phyloP scores from a whole-genome alignment of 2,329 filamentous ascomycete genomes.

The Tolypocladium album region DNA sequence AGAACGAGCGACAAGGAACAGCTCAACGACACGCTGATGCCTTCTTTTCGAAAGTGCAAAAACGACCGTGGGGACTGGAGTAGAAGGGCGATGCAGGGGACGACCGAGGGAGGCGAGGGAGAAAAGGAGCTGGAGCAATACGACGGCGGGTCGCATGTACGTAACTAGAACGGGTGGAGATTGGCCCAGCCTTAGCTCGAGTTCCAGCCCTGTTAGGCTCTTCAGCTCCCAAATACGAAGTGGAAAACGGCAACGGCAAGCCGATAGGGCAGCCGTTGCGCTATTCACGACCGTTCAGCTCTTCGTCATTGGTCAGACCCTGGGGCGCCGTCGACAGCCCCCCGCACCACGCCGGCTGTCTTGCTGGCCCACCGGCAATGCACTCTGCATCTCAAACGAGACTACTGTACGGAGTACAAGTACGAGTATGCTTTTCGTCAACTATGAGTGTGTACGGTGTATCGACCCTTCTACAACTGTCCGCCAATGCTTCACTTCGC shows the following conservation, averaged over 20 bases:
- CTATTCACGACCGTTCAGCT: neutral
- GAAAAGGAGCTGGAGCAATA: neutral
- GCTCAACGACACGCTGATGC: neutral
- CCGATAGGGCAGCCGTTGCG: too few species aligned
- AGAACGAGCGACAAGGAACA: neutral
- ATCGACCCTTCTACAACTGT: too few species aligned
- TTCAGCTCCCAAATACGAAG: neutral
- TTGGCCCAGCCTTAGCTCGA: neutral
- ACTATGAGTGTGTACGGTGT: neutral
- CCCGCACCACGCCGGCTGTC: neutral
- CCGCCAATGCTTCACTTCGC: slow-evolving; percentile 15
- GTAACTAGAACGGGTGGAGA: neutral
- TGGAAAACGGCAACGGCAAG: neutral
- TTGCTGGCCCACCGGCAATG: neutral
- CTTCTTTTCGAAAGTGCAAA: neutral
- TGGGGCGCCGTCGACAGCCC: neutral
- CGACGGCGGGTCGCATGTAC: neutral
- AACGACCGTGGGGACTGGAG: neutral
- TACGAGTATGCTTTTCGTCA: neutral
- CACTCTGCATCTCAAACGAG: neutral
- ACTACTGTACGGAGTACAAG: too few species aligned
- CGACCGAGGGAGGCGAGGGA: neutral
- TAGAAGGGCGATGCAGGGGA: neutral
- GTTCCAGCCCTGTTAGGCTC: neutral
- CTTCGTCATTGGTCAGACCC: neutral